Conservation (phyloP, 306 rosid genomes). For the Comarum palustre region DNA sequence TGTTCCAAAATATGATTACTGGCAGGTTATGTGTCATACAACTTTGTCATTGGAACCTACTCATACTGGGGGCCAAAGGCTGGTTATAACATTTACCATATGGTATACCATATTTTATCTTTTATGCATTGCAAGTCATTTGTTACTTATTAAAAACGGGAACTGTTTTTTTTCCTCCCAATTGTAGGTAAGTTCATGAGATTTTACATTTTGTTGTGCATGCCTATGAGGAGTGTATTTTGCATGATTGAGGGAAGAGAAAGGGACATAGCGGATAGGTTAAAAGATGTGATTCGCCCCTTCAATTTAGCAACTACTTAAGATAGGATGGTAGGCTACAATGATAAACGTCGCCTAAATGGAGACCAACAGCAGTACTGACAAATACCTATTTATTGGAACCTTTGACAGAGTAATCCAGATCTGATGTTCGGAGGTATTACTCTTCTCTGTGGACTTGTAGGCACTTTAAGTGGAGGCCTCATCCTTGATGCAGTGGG, state of each 20-base stretch:
- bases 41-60: slow-evolving; percentile 92
- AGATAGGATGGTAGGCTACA: neutral
- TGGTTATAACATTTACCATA: slow-evolving; percentile 79
- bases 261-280: neutral
- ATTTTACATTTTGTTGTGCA: slow-evolving; percentile 21
- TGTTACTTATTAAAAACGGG: too few relatives aligned
- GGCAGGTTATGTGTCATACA: slow-evolving; percentile 75
- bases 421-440: slow-evolving; percentile 85
- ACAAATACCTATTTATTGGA: slow-evolving; percentile 11
- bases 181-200: slow-evolving; percentile 4
- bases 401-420: slow-evolving; percentile 60
- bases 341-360: neutral
- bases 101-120: too few relatives aligned
- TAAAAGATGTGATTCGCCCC: neutral
- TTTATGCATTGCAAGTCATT: too few relatives aligned
- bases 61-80: slow-evolving; percentile 99
- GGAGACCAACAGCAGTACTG: neutral
- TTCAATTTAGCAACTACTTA: neutral
- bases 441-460: slow-evolving; percentile 73
- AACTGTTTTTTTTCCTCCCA: neutral
- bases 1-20: slow-evolving; percentile 24
- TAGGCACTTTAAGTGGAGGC: slow-evolving; percentile 88
- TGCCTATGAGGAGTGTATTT: neutral
- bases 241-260: slow-evolving; percentile 1
- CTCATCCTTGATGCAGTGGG: slow-evolving; percentile 66